Evolutionary conservation across 129 eudicot species (phyloP), one percentile per base, ranked within the genome.

Genomic region (Smallanthus sonchifolius): DNA sequence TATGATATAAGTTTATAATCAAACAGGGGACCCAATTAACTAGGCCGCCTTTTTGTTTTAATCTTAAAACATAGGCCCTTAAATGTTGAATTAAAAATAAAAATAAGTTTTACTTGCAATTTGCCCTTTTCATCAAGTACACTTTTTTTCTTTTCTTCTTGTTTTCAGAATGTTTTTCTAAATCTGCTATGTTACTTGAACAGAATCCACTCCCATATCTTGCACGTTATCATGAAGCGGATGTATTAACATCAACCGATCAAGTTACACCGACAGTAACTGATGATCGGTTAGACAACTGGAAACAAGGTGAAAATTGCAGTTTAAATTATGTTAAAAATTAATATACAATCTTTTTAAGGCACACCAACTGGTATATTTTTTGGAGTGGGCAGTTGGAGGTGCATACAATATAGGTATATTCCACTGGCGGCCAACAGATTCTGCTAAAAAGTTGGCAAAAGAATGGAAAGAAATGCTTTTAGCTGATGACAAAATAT

Each of bases 161-260:
- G 49, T n/a, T 6, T 36, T 45, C 54, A 2, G 39, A 30, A 11
- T 38, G 49, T 3, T 36, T 35, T 57, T 9, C 13, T 69, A 48
- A 60, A 40, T 48, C 51, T 71, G 70, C 38, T 55, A 57, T 76
- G 52, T 83, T 67, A 40, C 45, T 76, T 68, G 68, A 73, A 73
- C 96, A 93, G 98, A 88, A 93, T 69, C 98, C 98, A 39, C 96
- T 93, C 65, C 98, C 96, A 3, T 93, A 90, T 84, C 87, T 93
- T 76, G 92, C 98, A 43, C 97, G 97, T 44, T 93, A 78, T 80
- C 98, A 96, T 62, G 97, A 93, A 86, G 98, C 98, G 6, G 98
- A 93, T 70, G 85, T 93, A 72, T 79, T 93, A 77, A 93, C 97
- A 24, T 93, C 98, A 39, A 90, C 97, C 14, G 98, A 93, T 86